phyloP scores from a whole-genome alignment of 139 green algal genomes.

The Monoraphidium neglectum region DNA sequence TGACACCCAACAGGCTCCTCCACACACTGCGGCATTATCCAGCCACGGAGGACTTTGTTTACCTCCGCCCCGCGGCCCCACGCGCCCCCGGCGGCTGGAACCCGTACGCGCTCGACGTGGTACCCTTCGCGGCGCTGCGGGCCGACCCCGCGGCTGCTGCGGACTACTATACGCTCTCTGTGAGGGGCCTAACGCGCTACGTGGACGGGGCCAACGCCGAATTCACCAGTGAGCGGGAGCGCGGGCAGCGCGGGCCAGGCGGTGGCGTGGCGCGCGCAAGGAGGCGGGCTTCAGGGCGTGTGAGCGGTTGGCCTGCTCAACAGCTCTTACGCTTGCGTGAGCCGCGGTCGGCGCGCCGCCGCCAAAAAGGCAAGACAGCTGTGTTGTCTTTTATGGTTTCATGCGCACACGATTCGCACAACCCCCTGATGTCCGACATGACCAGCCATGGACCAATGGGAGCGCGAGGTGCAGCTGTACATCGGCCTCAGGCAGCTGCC shows the following conservation, averaged over 20 bases:
- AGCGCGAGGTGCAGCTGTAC: slow-evolving; percentile 79
- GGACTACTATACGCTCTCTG: slow-evolving; percentile 84
- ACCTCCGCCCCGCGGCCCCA: slow-evolving; percentile 61
- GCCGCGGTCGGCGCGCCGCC: no score
- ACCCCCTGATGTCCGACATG: no score
- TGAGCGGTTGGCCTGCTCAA: no score
- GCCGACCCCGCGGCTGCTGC: slow-evolving; percentile 22
- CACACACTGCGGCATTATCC: slow-evolving; percentile 63
- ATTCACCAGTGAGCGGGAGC: slow-evolving; percentile 69
- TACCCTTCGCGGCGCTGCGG: slow-evolving; percentile 34
- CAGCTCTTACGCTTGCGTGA: no score
- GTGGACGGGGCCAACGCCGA: slow-evolving; percentile 58
- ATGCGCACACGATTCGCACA: no score
- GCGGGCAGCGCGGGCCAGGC: no score
- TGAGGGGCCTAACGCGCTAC: slow-evolving; percentile 77
- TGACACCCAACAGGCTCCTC: slow-evolving; percentile 49
- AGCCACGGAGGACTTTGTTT: slow-evolving; percentile 77
- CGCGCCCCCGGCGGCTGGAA: slow-evolving; percentile 69
- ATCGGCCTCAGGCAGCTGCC: slow-evolving; percentile 57
- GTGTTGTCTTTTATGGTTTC: no score
- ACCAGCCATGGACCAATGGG: slow-evolving; percentile 71
- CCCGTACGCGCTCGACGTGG: slow-evolving; percentile 78
- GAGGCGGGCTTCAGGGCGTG: no score
- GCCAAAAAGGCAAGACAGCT: no score
- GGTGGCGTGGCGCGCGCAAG: no score